phyloP scores from a whole-genome alignment of 176 grass and related monocot genomes.

The Paspalum notatum region DNA sequence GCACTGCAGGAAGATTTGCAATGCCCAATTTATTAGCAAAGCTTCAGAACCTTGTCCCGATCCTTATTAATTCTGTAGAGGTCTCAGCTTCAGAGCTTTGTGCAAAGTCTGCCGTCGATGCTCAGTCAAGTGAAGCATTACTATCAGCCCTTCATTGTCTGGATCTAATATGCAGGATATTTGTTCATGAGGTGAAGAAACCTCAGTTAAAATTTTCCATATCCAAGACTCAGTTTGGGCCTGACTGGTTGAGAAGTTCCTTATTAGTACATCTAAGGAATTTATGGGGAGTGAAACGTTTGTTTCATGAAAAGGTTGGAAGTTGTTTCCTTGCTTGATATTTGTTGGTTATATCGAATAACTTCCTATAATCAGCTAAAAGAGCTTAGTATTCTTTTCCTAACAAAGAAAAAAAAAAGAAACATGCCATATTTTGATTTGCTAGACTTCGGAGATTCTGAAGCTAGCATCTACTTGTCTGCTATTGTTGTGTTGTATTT shows the following conservation, averaged over 20 bases:
- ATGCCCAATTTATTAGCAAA: slow-evolving; percentile 46
- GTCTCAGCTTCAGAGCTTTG: slow-evolving; percentile 66
- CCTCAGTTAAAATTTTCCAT: slow-evolving; percentile 41
- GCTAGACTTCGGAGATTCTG: not conserved
- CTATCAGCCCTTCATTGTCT: slow-evolving; percentile 64
- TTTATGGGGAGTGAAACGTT: slow-evolving; percentile 60
- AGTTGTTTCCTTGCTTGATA: slow-evolving; percentile 10
- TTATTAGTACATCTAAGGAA: slow-evolving; percentile 62
- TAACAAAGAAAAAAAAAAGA: not conserved
- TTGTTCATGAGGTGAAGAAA: slow-evolving; percentile 67
- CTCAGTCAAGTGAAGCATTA: slow-evolving; percentile 67
- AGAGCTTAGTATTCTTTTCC: slow-evolving; percentile 25
- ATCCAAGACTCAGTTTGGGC: slow-evolving; percentile 23
- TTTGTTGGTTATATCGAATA: slow-evolving; percentile 26
- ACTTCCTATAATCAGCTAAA: slow-evolving; percentile 30
- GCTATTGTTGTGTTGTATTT: not conserved
- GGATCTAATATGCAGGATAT: slow-evolving; percentile 59
- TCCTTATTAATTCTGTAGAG: slow-evolving; percentile 65
- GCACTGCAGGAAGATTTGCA: slow-evolving; percentile 39
- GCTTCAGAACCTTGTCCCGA: slow-evolving; percentile 62
- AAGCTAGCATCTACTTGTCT: too few relatives aligned
- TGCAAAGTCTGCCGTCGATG: slow-evolving; percentile 46
- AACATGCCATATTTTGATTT: slow-evolving; percentile 19
- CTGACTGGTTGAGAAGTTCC: slow-evolving; percentile 53
- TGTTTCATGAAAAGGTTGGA: slow-evolving; percentile 53